Percentiles rank a stretch among this genome's conserved stretches.
Evolutionary conservation across 2,329 filamentous ascomycete genomes (phyloP).

Genomic region (Cephalotrichum gorgonifer): DNA sequence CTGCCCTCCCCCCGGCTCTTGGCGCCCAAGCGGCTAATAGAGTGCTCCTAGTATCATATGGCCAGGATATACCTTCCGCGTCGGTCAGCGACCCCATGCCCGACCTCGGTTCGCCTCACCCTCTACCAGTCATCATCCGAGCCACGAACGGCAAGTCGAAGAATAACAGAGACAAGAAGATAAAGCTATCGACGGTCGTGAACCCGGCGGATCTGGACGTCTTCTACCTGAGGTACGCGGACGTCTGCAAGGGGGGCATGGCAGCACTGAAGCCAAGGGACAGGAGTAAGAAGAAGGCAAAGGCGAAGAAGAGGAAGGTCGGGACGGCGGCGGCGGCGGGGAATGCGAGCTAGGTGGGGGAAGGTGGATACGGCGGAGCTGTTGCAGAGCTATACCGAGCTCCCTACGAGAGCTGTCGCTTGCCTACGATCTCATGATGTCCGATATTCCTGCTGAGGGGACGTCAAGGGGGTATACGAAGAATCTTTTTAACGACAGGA

Average conservation of each 20-base stretch:
- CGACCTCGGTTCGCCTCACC: constrained; percentile 47
- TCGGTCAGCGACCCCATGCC: constrained; percentile 41
- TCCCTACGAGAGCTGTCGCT: background rate
- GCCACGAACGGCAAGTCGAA: constrained; percentile 71
- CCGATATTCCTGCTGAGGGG: background rate
- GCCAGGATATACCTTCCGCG: constrained; percentile 29
- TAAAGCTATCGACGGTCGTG: constrained; percentile 79
- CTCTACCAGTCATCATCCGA: constrained; percentile 67
- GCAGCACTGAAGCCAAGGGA: constrained; percentile 84
- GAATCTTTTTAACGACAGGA: no score
- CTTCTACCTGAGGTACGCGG: constrained; percentile 81
- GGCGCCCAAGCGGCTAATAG: background rate
- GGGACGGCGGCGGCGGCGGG: constrained; percentile 11
- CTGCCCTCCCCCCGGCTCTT: background rate
- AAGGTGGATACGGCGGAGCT: background rate
- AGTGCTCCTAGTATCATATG: constrained; percentile 28
- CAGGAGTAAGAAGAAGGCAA: constrained; percentile 74
- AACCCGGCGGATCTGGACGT: constrained; percentile 62
- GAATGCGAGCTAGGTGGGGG: background rate
- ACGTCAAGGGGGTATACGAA: no score
- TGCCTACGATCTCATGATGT: no score
- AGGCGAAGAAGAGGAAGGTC: constrained; percentile 61
- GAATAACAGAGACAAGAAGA: constrained; percentile 42
- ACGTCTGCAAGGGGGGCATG: constrained; percentile 87
- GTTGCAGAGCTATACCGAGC: background rate